These are phyloP conservation scores for Curvularia spicifera DNA, from an alignment of 2,329 filamentous ascomycete genomes.

Conservation along the genomic window DNA sequence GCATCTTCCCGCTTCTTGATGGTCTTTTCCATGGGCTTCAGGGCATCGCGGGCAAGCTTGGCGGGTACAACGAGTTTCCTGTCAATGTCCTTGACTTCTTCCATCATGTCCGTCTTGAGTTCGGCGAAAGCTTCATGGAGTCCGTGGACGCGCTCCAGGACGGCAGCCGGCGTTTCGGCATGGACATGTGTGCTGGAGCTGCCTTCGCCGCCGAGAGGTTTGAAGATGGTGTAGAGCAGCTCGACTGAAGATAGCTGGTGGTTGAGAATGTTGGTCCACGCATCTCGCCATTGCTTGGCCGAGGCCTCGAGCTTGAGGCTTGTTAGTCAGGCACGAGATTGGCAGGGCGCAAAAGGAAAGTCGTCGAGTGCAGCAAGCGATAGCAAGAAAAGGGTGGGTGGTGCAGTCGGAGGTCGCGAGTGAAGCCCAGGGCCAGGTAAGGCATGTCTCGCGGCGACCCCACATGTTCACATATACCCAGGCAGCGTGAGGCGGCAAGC, in stretches of 20 bases:
- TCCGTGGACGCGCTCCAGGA: constrained; percentile 68
- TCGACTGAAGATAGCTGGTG: constrained; percentile 71
- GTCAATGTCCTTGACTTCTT: constrained; percentile 75
- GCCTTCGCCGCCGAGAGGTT: constrained; percentile 73
- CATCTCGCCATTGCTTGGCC: constrained; percentile 76
- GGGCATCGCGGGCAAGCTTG: constrained; percentile 69
- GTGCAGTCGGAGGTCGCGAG: not conserved
- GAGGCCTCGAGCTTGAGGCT: constrained; percentile 73
- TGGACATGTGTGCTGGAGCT: constrained; percentile 58
- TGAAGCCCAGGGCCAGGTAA: not conserved
- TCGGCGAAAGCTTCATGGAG: constrained; percentile 73
- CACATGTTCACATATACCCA: constrained; percentile 22
- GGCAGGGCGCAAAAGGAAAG: not conserved
- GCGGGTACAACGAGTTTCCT: constrained; percentile 72
- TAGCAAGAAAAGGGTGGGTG: not conserved
- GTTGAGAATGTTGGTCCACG: constrained; percentile 75
- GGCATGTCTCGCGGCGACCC: constrained; percentile 18
- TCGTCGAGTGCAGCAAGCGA: not conserved
- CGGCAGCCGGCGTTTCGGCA: constrained; percentile 65
- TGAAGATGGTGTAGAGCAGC: constrained; percentile 75
- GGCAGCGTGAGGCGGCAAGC: constrained; percentile 9
- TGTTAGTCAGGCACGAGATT: constrained; percentile 2
- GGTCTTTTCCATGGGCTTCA: constrained; percentile 77
- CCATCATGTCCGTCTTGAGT: constrained; percentile 72
- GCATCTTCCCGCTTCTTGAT: constrained; percentile 87